Evolutionary conservation across 345 rosid genomes (phyloP), one percentile per base, ranked within the genome.

Genomic region (Salix purpurea): DNA sequence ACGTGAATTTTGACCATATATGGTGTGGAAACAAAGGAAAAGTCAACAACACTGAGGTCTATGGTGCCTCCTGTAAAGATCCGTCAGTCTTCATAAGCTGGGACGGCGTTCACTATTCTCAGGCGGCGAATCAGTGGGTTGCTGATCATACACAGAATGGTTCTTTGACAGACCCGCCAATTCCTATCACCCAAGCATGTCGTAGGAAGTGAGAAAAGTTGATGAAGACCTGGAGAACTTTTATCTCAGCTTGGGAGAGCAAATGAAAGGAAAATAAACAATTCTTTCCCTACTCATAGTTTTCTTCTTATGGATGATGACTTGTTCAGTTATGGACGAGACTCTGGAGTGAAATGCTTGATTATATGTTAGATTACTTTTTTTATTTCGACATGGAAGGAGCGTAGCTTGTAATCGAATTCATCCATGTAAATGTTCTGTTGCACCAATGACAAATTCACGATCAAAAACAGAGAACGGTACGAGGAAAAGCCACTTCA

Each of bases 111-210:
- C 90, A 90, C 67, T 82, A 85, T 74, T 65, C 89, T 3, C 78
- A 90, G 81, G 84, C 88, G 70, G 96, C 97, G 46, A 93, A 84
- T 84, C 87, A 74, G 54, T 87, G 97, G 87, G 87, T 93, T 61
- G 89, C 97, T 68, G 78, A 81, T 67, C 94, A 83, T 65, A 88
- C 91, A 18, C 88, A 87, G 54, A 77, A 79, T 6, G 97, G 97
- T 56, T 81, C 89, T 10, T 75, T 88, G 68, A 82, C 88, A 3
- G 92, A 95, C 50, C 97, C 96, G 6, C 89, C 85, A 14, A 72
- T 85, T 75, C 92, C 92, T 26, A 67, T 90, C 62, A 84, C 76
- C 28, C 89, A 83, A 52, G 92, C 97, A 48, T 94, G 98, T 78
- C 89, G 84, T 64, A 83, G 83, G 76, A 83, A 76, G 77, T 80